phyloP scores from a whole-genome alignment of 1,139 yeast genomes.

The Geotrichum histeridarum region DNA sequence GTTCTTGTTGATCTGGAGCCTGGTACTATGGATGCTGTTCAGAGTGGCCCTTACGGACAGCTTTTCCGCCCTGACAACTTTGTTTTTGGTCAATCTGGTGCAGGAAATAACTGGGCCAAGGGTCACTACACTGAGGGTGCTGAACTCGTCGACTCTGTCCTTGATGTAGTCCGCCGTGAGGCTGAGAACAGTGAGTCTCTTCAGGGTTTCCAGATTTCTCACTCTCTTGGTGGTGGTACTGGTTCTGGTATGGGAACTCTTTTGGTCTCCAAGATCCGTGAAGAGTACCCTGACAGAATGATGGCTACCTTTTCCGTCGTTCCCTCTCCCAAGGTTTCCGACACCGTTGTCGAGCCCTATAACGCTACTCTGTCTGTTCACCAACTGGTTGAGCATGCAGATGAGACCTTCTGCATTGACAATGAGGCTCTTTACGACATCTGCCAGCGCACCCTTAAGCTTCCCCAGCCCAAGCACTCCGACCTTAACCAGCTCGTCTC shows the following conservation, averaged over 20 bases:
- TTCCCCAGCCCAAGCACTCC: slow-evolving; percentile 69
- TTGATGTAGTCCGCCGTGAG: slow-evolving; percentile 87
- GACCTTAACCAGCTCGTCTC: slow-evolving; percentile 80
- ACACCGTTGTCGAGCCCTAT: slow-evolving; percentile 91
- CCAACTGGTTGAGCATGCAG: slow-evolving; percentile 83
- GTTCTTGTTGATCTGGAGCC: slow-evolving; percentile 91
- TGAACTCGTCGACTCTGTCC: slow-evolving; percentile 80
- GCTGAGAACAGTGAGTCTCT: slow-evolving; percentile 89
- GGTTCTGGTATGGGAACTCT: slow-evolving; percentile 95
- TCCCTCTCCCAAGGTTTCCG: slow-evolving; percentile 87
- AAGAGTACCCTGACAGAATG: slow-evolving; percentile 91
- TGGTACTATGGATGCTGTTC: slow-evolving; percentile 82
- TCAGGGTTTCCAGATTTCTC: slow-evolving; percentile 92
- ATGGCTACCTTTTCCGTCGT: slow-evolving; percentile 91
- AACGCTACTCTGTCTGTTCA: slow-evolving; percentile 90
- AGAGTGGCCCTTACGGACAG: slow-evolving; percentile 70
- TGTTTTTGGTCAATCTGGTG: slow-evolving; percentile 84
- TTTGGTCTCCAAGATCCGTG: slow-evolving; percentile 72
- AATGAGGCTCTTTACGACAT: slow-evolving; percentile 88
- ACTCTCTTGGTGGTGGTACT: slow-evolving; percentile 94
- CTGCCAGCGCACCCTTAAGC: slow-evolving; percentile 77
- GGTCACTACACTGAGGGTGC: slow-evolving; percentile 97
- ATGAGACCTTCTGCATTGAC: slow-evolving; percentile 91
- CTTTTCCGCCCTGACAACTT: slow-evolving; percentile 88
- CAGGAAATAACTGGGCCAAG: slow-evolving; percentile 95